Percentiles rank a stretch among this genome's conserved stretches.
These are phyloP conservation scores for Closterium sp. DNA, from an alignment of 139 green algal genomes.

Conservation along the genomic window DNA sequence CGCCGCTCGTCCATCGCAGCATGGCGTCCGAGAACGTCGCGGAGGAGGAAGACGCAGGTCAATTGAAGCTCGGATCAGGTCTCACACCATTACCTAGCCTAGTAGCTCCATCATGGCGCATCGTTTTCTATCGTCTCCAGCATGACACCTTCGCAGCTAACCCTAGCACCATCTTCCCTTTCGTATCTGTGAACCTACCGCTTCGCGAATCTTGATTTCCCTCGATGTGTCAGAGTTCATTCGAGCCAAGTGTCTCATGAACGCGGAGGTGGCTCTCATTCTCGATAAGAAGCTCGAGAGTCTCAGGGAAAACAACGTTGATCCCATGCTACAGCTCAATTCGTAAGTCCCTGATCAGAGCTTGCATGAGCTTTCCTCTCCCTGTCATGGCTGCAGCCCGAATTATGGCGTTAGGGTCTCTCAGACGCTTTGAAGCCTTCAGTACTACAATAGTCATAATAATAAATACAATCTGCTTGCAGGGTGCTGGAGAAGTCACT, in stretches of 20 bases:
- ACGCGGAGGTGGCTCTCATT: conserved; percentile 36
- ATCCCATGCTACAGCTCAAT: conserved; percentile 1
- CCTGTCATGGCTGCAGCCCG: neutral
- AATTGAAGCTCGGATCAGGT: neutral
- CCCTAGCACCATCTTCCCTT: neutral
- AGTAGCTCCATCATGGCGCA: neutral
- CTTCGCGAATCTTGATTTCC: neutral
- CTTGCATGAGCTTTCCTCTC: neutral
- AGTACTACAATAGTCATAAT: too few relatives aligned
- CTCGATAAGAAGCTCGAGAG: conserved; percentile 36
- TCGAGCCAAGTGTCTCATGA: conserved; percentile 43
- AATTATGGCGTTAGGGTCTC: neutral
- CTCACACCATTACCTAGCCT: neutral
- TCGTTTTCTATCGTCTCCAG: neutral
- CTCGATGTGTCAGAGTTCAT: conserved; percentile 27
- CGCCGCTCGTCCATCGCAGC: neutral
- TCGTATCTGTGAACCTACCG: neutral
- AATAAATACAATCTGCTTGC: neutral
- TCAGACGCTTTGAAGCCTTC: neutral
- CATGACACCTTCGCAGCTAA: neutral
- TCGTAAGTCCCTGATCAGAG: neutral
- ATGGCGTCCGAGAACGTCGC: neutral
- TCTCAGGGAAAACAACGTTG: neutral
- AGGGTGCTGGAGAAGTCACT: conserved; percentile 49
- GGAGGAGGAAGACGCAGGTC: neutral